Conservation (phyloP, 495 filamentous ascomycete genomes). For the Terfezia claveryi region DNA sequence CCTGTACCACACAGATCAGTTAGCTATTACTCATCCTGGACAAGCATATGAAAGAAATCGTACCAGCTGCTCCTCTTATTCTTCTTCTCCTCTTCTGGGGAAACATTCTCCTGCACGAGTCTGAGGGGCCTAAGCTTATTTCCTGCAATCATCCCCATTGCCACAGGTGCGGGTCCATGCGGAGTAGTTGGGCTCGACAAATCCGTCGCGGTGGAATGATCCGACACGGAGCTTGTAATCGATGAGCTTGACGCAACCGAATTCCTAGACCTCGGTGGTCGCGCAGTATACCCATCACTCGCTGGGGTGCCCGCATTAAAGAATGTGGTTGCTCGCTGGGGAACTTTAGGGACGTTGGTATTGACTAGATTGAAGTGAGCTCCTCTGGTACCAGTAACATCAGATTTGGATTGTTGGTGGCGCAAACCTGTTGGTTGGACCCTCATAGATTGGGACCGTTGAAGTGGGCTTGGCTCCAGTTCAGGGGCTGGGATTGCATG, state of each 20-base stretch:
- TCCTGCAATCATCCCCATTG: constrained; percentile 36
- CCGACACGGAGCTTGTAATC: constrained; percentile 29
- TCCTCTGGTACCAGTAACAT: not conserved
- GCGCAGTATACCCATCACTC: constrained; percentile 30
- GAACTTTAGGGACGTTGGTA: not conserved
- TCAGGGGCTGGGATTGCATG: constrained; percentile 49
- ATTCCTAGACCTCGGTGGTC: constrained; percentile 33
- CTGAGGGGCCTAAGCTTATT: constrained; percentile 68
- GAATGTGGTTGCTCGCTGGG: constrained; percentile 20
- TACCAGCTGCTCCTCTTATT: constrained; percentile 17
- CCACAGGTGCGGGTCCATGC: constrained; percentile 38
- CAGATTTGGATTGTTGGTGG: not conserved
- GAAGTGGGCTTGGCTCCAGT: constrained; percentile 27
- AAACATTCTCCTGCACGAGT: constrained; percentile 50
- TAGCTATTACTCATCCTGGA: not conserved
- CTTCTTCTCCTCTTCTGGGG: constrained; percentile 13
- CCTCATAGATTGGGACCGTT: constrained; percentile 18
- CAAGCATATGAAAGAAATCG: not conserved
- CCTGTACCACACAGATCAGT: constrained; percentile 4
- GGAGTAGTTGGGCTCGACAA: constrained; percentile 32
- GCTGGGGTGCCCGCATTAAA: constrained; percentile 32
- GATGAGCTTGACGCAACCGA: constrained; percentile 26
- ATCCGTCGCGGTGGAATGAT: constrained; percentile 34
- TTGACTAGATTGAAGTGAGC: not conserved
- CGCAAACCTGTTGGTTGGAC: not conserved